Conservation (phyloP, 2,329 filamentous ascomycete genomes). For the Macrophomina tecta region DNA sequence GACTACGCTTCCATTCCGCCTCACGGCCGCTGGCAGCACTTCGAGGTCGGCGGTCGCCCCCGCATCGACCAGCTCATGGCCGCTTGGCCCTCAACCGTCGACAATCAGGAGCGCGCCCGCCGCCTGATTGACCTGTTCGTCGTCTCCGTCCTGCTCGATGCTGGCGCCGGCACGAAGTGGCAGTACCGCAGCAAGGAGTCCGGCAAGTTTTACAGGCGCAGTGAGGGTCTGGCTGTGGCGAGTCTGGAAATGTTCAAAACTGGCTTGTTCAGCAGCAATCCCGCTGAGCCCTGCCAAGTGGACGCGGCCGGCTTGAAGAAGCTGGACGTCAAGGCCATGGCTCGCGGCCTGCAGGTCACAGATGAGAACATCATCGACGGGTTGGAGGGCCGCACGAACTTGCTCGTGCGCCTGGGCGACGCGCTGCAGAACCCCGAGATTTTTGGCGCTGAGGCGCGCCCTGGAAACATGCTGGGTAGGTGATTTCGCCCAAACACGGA, state of each 20-base stretch:
- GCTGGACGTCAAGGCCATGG: slow-evolving; percentile 76
- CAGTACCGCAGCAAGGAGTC: slow-evolving; percentile 91
- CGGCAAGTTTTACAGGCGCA: slow-evolving; percentile 79
- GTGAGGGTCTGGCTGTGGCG: slow-evolving; percentile 83
- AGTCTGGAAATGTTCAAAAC: slow-evolving; percentile 92
- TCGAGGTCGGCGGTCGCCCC: slow-evolving; percentile 78
- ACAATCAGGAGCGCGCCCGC: slow-evolving; percentile 75
- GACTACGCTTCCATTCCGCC: slow-evolving; percentile 77
- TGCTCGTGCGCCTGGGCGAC: slow-evolving; percentile 76
- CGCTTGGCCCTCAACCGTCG: slow-evolving; percentile 71
- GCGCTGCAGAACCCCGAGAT: slow-evolving; percentile 81
- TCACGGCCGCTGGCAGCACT: slow-evolving; percentile 87
- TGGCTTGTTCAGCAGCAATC: slow-evolving; percentile 84
- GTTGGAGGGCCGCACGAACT: slow-evolving; percentile 79
- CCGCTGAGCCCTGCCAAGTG: slow-evolving; percentile 83
- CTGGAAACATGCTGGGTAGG: slow-evolving; percentile 92
- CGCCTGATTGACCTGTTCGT: slow-evolving; percentile 79
- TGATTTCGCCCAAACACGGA: slow-evolving; percentile 17
- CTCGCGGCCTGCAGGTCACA: slow-evolving; percentile 82
- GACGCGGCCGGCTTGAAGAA: slow-evolving; percentile 80
- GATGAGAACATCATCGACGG: slow-evolving; percentile 83
- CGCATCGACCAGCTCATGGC: slow-evolving; percentile 73
- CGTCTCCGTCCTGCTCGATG: slow-evolving; percentile 81
- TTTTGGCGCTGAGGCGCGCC: slow-evolving; percentile 82
- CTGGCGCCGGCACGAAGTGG: slow-evolving; percentile 90